Evolutionary conservation across 768 basidiomycete species (phyloP).

Genomic region (Leccinum disarticulatum): DNA sequence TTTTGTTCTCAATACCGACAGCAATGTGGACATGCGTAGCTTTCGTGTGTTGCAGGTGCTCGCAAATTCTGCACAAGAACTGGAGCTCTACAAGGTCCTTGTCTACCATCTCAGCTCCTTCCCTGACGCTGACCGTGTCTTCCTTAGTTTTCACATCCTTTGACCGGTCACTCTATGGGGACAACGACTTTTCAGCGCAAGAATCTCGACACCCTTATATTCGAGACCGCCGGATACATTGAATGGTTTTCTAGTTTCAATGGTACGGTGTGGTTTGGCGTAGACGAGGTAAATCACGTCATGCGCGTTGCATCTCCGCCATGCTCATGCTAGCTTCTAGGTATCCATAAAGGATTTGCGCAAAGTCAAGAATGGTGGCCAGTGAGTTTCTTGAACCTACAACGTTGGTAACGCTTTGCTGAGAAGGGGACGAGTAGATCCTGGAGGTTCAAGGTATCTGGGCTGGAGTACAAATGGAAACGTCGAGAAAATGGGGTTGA

Average conservation of each 20-base stretch:
- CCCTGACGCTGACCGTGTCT: not conserved
- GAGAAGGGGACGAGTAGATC: constrained; percentile 37
- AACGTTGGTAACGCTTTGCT: not conserved
- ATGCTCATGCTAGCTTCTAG: constrained; percentile 22
- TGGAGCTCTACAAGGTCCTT: constrained; percentile 46
- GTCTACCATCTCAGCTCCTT: not conserved
- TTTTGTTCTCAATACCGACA: constrained; percentile 34
- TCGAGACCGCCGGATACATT: constrained; percentile 54
- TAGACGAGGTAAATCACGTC: constrained; percentile 39
- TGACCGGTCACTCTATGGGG: constrained; percentile 41
- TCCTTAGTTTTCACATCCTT: constrained; percentile 44
- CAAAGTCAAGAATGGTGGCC: constrained; percentile 50
- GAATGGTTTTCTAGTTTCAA: constrained; percentile 49
- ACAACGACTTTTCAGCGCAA: constrained; percentile 50
- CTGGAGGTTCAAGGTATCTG: constrained; percentile 50
- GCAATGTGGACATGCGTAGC: constrained; percentile 41
- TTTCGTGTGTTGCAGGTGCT: constrained; percentile 40
- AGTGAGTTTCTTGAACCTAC: constrained; percentile 33
- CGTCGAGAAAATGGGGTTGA: constrained; percentile 41
- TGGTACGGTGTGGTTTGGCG: constrained; percentile 48
- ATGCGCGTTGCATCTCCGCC: not conserved
- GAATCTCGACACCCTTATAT: constrained; percentile 42
- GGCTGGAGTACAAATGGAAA: constrained; percentile 60
- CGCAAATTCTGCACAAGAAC: constrained; percentile 25
- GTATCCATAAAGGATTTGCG: constrained; percentile 48